Evolutionary conservation across 1,284 basidiomycete species (phyloP).

Genomic region (Blastosporella zonata): DNA sequence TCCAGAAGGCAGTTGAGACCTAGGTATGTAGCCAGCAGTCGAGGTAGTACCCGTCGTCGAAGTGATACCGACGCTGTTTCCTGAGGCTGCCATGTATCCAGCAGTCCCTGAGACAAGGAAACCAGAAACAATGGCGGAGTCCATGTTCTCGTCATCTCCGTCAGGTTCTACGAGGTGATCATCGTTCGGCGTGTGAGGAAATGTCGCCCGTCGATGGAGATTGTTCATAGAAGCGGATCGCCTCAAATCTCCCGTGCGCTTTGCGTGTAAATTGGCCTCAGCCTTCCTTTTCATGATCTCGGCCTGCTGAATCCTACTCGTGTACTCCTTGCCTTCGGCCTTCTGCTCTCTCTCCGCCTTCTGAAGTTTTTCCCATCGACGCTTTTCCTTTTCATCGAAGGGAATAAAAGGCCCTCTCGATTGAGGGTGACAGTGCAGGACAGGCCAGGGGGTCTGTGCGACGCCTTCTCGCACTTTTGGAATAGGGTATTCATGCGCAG

Average conservation of each 20-base stretch:
- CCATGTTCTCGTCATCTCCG: conserved; percentile 43
- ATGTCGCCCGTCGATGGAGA: conserved; percentile 51
- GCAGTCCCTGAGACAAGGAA: conserved; percentile 53
- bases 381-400: conserved; percentile 70
- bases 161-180: conserved; percentile 46
- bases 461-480: conserved; percentile 46
- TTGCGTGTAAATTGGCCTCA: conserved; percentile 39
- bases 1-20: conserved; percentile 46
- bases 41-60: conserved; percentile 88
- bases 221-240: conserved; percentile 79
- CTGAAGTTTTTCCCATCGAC: conserved; percentile 58
- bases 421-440: conserved; percentile 68
- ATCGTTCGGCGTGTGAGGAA: conserved; percentile 28
- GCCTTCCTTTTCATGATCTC: conserved; percentile 42
- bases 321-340: conserved; percentile 43
- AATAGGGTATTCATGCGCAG: conserved; percentile 61
- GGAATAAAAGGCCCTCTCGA: conserved; percentile 70
- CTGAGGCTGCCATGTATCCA: conserved; percentile 84
- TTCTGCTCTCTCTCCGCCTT: conserved; percentile 48
- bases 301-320: conserved; percentile 33
- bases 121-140: conserved; percentile 66
- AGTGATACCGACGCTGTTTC: conserved; percentile 92
- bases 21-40: conserved; percentile 50
- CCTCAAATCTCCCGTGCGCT: conserved; percentile 57
- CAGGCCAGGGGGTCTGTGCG: conserved; percentile 60